Evolutionary conservation across 345 rosid species (phyloP).

Genomic region (Eucalyptus pauciflora): DNA sequence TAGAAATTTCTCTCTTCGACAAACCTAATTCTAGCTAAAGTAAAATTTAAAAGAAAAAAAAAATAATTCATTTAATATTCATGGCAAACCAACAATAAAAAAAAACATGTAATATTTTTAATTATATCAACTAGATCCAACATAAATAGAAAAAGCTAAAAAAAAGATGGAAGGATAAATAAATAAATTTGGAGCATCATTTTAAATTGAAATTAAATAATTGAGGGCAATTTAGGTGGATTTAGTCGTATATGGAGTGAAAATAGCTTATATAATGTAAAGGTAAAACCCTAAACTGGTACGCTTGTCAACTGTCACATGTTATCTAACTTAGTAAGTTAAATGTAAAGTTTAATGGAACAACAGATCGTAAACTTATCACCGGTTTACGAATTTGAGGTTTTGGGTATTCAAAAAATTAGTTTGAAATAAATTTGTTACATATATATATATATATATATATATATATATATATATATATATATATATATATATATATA

Average conservation of each 20-base stretch:
- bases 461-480: no score
- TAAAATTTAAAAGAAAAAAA: no score
- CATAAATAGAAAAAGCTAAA: not conserved
- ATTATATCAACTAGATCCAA: not conserved
- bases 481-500: no score
- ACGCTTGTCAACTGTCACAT: no score
- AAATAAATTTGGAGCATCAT: not conserved
- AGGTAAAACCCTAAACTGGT: no score
- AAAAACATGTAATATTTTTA: no score
- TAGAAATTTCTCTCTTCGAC: not conserved
- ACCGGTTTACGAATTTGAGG: rapidly evolving
- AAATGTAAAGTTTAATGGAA: no score
- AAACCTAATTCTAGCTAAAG: not conserved
- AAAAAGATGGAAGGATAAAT: not conserved
- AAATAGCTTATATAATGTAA: not conserved
- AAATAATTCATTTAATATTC: not conserved
- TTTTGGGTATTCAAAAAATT: no score
- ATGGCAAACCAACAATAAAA: no score
- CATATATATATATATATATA: no score
- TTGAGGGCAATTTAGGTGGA: not conserved
- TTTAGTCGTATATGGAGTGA: not conserved
- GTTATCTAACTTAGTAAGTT: no score
- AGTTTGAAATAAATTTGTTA: no score
- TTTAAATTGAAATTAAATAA: not conserved
- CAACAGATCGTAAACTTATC: rapidly evolving